phyloP scores from a whole-genome alignment of 768 basidiomycete genomes.

The Calocybe cyanea region DNA sequence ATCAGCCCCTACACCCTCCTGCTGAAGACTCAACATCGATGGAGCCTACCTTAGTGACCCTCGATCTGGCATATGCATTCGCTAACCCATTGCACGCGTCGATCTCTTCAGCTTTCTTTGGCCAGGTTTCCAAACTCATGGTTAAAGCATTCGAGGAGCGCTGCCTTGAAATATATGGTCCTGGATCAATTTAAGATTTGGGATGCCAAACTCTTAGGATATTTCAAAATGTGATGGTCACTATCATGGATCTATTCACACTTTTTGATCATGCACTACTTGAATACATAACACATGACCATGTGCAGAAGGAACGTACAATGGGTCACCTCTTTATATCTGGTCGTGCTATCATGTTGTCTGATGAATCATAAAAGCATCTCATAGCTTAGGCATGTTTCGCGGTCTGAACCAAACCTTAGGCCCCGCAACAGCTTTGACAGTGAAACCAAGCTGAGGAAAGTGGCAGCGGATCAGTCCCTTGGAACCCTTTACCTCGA shows the following conservation, averaged over 20 bases:
- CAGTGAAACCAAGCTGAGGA: slow-evolving; percentile 40
- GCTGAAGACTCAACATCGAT: slow-evolving; percentile 14
- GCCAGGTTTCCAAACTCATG: slow-evolving; percentile 84
- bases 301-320: no score
- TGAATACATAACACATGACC: no score
- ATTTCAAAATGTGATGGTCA: no score
- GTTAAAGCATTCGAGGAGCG: slow-evolving; percentile 89
- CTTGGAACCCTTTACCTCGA: slow-evolving; percentile 40
- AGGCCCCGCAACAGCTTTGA: slow-evolving; percentile 15
- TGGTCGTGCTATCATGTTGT: no score
- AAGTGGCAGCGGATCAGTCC: slow-evolving; percentile 49
- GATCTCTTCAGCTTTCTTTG: slow-evolving; percentile 82
- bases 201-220: no score
- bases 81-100: slow-evolving; percentile 81
- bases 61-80: slow-evolving; percentile 85
- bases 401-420: no score
- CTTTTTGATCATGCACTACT: no score
- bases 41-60: slow-evolving; percentile 73
- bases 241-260: no score
- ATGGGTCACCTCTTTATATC: no score
- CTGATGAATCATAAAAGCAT: no score
- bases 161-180: slow-evolving; percentile 70
- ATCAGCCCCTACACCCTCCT: slow-evolving; percentile 16
- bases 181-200: slow-evolving; percentile 14
- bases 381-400: no score